phyloP scores from a whole-genome alignment of 768 basidiomycete species.

The Tricholoma flavovirens region DNA sequence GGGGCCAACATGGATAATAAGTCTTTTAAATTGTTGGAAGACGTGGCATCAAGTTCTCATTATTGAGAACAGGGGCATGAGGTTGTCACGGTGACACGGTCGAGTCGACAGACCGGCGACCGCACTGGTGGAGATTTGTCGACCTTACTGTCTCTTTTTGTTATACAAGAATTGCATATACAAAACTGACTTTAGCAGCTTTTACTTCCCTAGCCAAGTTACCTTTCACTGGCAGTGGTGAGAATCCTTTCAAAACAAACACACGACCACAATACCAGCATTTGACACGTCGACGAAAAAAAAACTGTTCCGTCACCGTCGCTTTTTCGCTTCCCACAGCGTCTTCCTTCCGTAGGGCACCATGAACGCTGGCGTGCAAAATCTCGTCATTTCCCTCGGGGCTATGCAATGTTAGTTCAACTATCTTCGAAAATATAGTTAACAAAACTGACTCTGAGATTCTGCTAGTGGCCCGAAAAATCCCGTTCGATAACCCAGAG shows the following conservation, averaged over 20 bases:
- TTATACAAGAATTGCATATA: too few relatives aligned
- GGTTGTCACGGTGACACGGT: too few relatives aligned
- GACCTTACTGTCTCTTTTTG: too few relatives aligned
- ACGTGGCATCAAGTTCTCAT: too few relatives aligned
- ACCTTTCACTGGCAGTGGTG: neutral
- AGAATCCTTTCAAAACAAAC: neutral
- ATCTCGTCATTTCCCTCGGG: conserved; percentile 81
- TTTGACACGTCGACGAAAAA: neutral
- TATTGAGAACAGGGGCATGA: too few relatives aligned
- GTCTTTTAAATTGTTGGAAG: too few relatives aligned
- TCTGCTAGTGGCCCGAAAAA: conserved; percentile 72
- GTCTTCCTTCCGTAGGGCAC: conserved; percentile 12
- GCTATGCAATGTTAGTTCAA: conserved; percentile 74
- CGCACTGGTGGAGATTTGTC: too few relatives aligned
- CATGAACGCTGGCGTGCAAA: conserved; percentile 73
- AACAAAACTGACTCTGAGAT: neutral
- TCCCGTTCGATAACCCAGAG: conserved; percentile 84
- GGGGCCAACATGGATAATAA: too few relatives aligned
- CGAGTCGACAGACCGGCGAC: too few relatives aligned
- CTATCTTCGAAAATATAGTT: neutral
- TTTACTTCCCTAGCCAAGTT: too few relatives aligned
- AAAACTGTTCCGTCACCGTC: neutral
- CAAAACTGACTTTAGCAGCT: too few relatives aligned
- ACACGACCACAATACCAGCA: neutral
- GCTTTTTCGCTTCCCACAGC: neutral